Conservation (phyloP, 495 filamentous ascomycete species). For the Hypoxylon fuscum region DNA sequence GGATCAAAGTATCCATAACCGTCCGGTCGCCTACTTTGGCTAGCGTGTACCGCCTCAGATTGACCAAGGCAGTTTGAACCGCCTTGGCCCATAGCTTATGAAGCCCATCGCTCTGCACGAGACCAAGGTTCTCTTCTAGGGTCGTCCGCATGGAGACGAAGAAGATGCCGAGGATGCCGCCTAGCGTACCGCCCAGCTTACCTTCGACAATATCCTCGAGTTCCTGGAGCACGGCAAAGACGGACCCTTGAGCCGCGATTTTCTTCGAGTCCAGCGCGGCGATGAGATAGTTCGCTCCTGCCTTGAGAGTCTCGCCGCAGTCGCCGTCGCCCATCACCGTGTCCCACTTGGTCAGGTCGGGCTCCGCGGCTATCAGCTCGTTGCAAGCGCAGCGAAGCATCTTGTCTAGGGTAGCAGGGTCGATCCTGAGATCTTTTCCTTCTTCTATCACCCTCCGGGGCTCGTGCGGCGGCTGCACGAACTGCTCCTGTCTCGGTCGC, state of each 20-base stretch:
- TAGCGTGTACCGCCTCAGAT: conserved; percentile 58
- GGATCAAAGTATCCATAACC: conserved; percentile 67
- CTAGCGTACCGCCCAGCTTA: conserved; percentile 68
- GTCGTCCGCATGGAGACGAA: conserved; percentile 64
- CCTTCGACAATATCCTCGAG: conserved; percentile 65
- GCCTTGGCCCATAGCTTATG: conserved; percentile 51
- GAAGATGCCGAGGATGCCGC: conserved; percentile 68
- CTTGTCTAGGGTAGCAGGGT: conserved; percentile 55
- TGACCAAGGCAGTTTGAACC: conserved; percentile 49
- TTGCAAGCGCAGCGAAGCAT: conserved; percentile 62
- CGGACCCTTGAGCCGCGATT: conserved; percentile 53
- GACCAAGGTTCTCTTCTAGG: conserved; percentile 50
- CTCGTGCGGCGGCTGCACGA: conserved; percentile 51
- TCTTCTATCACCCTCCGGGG: conserved; percentile 46
- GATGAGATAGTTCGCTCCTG: conserved; percentile 52
- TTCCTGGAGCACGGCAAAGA: conserved; percentile 61
- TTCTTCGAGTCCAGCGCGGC: conserved; percentile 48
- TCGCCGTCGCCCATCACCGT: conserved; percentile 73
- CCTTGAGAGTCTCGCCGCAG: conserved; percentile 68
- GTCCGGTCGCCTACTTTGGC: conserved; percentile 61
- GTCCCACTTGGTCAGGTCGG: conserved; percentile 68
- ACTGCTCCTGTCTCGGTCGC: conserved; percentile 50
- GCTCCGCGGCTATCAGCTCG: conserved; percentile 62
- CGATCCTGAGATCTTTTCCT: conserved; percentile 50
- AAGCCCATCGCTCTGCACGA: conserved; percentile 40